Evolutionary conservation across 148 eudicot genomes (phyloP), one percentile per base, ranked within the genome.

Genomic region (Cornus kousa): DNA sequence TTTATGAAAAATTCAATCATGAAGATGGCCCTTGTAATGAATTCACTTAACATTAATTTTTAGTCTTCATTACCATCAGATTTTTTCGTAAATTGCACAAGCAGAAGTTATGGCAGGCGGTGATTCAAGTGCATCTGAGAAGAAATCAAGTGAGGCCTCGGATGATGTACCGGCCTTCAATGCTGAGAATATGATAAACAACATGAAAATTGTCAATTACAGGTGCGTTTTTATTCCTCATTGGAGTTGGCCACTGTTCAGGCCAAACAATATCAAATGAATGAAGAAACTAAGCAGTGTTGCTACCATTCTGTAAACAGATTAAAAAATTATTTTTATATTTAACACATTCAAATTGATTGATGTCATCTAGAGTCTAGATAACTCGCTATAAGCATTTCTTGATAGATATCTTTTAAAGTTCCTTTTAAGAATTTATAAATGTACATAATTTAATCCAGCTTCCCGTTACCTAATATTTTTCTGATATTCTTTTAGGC

Each of bases 161-260:
- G 78, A 87, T 79, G 94, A 85, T 55, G 11, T 90, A 64, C 85
- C 94, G 14, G 83, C 91, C 65, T 88, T 93, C 86, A 95, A 91
- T 83, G 92, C 84, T 71, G 98, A 95, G 86, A 89, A 93, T 82
- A 82, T 93, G 90, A 93, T 83, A 84, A 93, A 73, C 77, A 95
- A 95, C 80, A 84, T 85, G 80, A 95, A 93, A 84, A 73, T 90
- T 75, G 85, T 95, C 57, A 79, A 80, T 84, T 93, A 93, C 90
- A 89, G 98, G 98, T 95, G 82, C 67, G 76, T 75, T 33, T 71
- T 66, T 66, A 4, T 53, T 66, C 65, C 28, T 28, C 24, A 0
- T 69, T 76, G 33, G 65, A 48, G 20, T 83, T 43, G 55, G n/a
- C 76, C 5, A 60, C 55, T 50, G 23, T 35, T 50, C 43, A 22